A percentile compares a stretch with the other conserved stretches of the same genome.
Conservation (phyloP, 2,329 filamentous ascomycete species). For the Myotisia sp. region DNA sequence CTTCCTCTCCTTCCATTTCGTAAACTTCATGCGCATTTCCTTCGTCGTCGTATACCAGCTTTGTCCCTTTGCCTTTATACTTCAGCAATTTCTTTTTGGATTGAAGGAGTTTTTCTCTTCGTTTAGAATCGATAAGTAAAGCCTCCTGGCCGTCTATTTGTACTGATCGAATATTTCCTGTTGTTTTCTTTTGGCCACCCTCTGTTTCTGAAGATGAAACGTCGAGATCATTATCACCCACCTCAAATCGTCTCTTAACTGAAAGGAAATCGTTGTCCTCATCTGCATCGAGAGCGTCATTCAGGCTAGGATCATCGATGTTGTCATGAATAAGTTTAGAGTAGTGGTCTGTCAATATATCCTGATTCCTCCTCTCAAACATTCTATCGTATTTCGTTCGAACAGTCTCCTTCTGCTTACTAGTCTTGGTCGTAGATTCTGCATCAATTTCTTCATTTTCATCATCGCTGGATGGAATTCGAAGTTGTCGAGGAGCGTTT, state of each 20-base stretch:
- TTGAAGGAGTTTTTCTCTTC: slow-evolving; percentile 83
- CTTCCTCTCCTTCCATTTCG: slow-evolving; percentile 71
- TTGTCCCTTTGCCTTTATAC: slow-evolving; percentile 72
- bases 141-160: slow-evolving; percentile 50
- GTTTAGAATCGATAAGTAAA: slow-evolving; percentile 81
- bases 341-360: slow-evolving; percentile 89
- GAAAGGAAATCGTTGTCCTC: slow-evolving; percentile 71
- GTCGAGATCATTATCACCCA: slow-evolving; percentile 44
- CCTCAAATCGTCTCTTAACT: slow-evolving; percentile 74
- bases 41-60: slow-evolving; percentile 84
- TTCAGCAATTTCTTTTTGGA: slow-evolving; percentile 91
- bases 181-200: slow-evolving; percentile 23
- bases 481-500: slow-evolving; percentile 59
- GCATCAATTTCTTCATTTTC: slow-evolving; percentile 33
- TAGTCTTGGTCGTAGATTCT: slow-evolving; percentile 10
- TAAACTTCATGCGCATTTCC: slow-evolving; percentile 74
- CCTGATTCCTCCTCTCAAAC: slow-evolving; percentile 94
- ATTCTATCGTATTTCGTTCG: slow-evolving; percentile 94
- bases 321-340: slow-evolving; percentile 62
- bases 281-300: slow-evolving; percentile 34
- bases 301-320: slow-evolving; percentile 24
- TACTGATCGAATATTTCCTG: slow-evolving; percentile 29
- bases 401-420: slow-evolving; percentile 44
- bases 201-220: slow-evolving; percentile 25
- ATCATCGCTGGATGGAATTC: slow-evolving; percentile 49